Conservation (phyloP, 1,139 yeast genomes). For the Kodamaea suecica region DNA sequence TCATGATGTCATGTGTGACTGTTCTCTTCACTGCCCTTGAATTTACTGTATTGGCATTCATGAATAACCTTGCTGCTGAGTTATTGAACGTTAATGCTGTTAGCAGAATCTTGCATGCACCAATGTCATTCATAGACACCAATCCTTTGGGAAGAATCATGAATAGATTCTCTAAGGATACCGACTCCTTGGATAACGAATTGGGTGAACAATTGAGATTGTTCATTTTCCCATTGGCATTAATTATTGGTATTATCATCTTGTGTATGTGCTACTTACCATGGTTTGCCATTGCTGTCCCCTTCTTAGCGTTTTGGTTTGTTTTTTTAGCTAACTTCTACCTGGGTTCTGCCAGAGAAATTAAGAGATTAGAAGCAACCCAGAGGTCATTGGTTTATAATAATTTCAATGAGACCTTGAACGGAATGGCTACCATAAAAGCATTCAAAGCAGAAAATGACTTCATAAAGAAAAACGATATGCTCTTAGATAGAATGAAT, state of each 20-base stretch:
- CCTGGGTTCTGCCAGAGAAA: conserved; percentile 44
- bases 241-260: conserved; percentile 40
- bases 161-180: conserved; percentile 55
- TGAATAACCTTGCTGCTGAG: conserved; percentile 45
- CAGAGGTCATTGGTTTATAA: conserved; percentile 47
- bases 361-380: conserved; percentile 43
- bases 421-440: conserved; percentile 44
- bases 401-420: conserved; percentile 45
- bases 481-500: conserved; percentile 38
- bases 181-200: conserved; percentile 47
- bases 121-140: conserved; percentile 46
- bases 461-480: conserved; percentile 36
- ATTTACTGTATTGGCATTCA: conserved; percentile 53
- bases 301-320: conserved; percentile 34
- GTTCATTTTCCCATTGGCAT: conserved; percentile 39
- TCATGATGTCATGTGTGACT: conserved; percentile 32
- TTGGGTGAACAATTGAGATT: conserved; percentile 45
- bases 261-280: conserved; percentile 46
- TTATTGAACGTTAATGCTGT: conserved; percentile 38
- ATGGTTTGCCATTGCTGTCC: conserved; percentile 47
- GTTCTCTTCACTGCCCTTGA: conserved; percentile 49
- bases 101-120: conserved; percentile 38
- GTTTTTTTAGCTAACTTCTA: conserved; percentile 37
- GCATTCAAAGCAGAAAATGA: conserved; percentile 32
- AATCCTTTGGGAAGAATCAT: conserved; percentile 46